phyloP scores from a whole-genome alignment of 2,329 filamentous ascomycete genomes.

The Colletotrichum nymphaeae region DNA sequence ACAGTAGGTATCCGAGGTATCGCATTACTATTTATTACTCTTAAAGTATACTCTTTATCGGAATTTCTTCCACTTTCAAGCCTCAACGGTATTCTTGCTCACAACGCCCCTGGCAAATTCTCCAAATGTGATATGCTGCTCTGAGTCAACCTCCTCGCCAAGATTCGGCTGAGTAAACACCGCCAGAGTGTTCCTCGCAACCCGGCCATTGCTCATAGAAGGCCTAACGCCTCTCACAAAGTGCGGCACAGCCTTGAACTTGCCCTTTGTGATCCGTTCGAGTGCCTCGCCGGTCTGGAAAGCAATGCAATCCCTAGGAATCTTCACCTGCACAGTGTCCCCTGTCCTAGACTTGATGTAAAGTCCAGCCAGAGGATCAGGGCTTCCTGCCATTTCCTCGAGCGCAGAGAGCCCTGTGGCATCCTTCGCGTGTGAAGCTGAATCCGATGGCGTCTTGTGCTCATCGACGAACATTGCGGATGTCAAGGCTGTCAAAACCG shows the following conservation, averaged over 20 bases:
- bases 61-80: background rate
- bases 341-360: slow-evolving; percentile 91
- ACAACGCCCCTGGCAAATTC: slow-evolving; percentile 76
- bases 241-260: slow-evolving; percentile 94
- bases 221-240: slow-evolving; percentile 83
- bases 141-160: slow-evolving; percentile 79
- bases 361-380: slow-evolving; percentile 86
- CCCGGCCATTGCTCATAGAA: slow-evolving; percentile 59
- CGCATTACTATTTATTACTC: background rate
- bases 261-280: slow-evolving; percentile 87
- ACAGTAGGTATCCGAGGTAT: background rate
- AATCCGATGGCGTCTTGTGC: slow-evolving; percentile 48
- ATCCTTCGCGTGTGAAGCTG: slow-evolving; percentile 43
- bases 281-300: slow-evolving; percentile 96
- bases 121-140: slow-evolving; percentile 77
- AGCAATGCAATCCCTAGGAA: slow-evolving; percentile 89
- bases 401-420: slow-evolving; percentile 59
- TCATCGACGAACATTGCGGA: slow-evolving; percentile 97
- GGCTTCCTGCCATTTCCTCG: slow-evolving; percentile 78
- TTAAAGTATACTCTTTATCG: no score
- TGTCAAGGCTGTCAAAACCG: slow-evolving; percentile 91
- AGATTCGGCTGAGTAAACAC: slow-evolving; percentile 98
- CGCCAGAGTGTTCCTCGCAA: slow-evolving; percentile 89
- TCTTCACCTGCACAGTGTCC: slow-evolving; percentile 86
- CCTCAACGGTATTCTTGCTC: slow-evolving; percentile 65